Evolutionary conservation across 371 early-diverging fungal species (phyloP).

Genomic region (Lichtheimia ornata): DNA sequence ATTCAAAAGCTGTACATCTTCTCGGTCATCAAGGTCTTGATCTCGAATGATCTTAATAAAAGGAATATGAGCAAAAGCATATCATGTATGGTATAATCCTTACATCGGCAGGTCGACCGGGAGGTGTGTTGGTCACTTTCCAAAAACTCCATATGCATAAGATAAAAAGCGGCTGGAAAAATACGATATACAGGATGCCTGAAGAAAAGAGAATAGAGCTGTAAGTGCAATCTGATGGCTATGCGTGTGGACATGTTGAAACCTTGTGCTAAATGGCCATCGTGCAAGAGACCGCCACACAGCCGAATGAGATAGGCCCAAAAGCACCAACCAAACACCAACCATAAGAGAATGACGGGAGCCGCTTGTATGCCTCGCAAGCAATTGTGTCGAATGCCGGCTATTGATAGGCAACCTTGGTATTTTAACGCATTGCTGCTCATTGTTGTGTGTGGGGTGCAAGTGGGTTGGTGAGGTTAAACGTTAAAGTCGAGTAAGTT

Average conservation of each 20-base stretch:
- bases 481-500: too few species aligned
- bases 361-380: slow-evolving; percentile 38
- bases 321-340: slow-evolving; percentile 42
- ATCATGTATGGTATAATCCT: neutral
- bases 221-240: neutral
- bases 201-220: neutral
- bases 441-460: neutral
- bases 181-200: slow-evolving; percentile 31
- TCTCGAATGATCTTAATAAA: neutral
- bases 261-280: slow-evolving; percentile 42
- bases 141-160: slow-evolving; percentile 46
- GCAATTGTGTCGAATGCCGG: slow-evolving; percentile 13
- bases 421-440: neutral
- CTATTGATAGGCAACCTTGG: slow-evolving; percentile 4
- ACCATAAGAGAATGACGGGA: slow-evolving; percentile 31
- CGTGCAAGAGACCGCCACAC: slow-evolving; percentile 21
- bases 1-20: slow-evolving; percentile 14
- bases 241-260: neutral
- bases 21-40: slow-evolving; percentile 7
- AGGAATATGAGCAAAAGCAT: neutral
- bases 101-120: slow-evolving; percentile 24
- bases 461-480: too few species aligned
- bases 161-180: slow-evolving; percentile 40
- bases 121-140: slow-evolving; percentile 38
- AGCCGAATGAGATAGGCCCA: slow-evolving; percentile 39